These are phyloP conservation scores for Saturnispora besseyi DNA, from an alignment of 805 yeast genomes.

Conservation along the genomic window DNA sequence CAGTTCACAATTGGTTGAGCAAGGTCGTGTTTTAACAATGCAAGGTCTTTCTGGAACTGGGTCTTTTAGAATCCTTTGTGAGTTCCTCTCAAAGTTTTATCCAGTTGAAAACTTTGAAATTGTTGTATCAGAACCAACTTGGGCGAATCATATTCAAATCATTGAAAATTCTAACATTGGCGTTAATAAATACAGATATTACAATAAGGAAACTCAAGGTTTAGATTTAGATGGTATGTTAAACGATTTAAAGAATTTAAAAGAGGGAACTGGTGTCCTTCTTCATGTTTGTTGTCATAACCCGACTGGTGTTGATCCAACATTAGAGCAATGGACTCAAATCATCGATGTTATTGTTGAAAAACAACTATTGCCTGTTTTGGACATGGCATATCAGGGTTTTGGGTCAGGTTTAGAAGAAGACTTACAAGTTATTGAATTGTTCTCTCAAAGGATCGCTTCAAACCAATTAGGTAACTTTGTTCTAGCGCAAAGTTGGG, in stretches of 20 bases:
- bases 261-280: slow-evolving; percentile 55
- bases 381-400: slow-evolving; percentile 95
- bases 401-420: slow-evolving; percentile 78
- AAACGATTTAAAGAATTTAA: slow-evolving; percentile 44
- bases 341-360: slow-evolving; percentile 55
- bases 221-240: slow-evolving; percentile 60
- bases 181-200: slow-evolving; percentile 60
- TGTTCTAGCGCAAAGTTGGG: slow-evolving; percentile 80
- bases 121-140: slow-evolving; percentile 78
- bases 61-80: slow-evolving; percentile 77
- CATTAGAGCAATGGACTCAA: slow-evolving; percentile 68
- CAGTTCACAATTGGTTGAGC: slow-evolving; percentile 42
- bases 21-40: slow-evolving; percentile 64
- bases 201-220: slow-evolving; percentile 50
- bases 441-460: slow-evolving; percentile 34
- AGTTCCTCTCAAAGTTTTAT: slow-evolving; percentile 58
- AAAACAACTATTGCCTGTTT: slow-evolving; percentile 63
- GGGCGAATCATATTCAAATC: slow-evolving; percentile 89
- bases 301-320: slow-evolving; percentile 94
- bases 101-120: slow-evolving; percentile 38
- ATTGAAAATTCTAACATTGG: slow-evolving; percentile 64
- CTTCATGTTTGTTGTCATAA: slow-evolving; percentile 95
- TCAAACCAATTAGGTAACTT: slow-evolving; percentile 41
- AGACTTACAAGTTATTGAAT: slow-evolving; percentile 48
- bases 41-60: slow-evolving; percentile 97